These are phyloP conservation scores for Lichtheimia hyalospora DNA, from an alignment of 371 early-diverging fungal genomes.

Conservation along the genomic window DNA sequence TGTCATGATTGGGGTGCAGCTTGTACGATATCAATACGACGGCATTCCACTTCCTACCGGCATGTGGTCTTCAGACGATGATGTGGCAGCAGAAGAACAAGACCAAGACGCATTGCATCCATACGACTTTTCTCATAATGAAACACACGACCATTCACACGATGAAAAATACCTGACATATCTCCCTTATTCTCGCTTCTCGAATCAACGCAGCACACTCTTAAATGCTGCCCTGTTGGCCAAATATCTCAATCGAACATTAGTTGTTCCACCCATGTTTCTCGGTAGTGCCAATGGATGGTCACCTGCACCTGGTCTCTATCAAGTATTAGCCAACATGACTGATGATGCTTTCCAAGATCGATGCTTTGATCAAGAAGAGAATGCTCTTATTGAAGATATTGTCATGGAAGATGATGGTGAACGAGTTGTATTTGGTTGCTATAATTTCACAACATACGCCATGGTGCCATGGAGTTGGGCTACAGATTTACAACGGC, in stretches of 20 bases:
- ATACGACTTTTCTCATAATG: background rate
- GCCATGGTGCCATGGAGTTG: constrained; percentile 27
- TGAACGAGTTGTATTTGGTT: constrained; percentile 20
- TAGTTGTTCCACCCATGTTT: constrained; percentile 37
- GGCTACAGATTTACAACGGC: constrained; percentile 23
- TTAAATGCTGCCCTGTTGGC: constrained; percentile 46
- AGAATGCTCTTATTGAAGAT: constrained; percentile 9
- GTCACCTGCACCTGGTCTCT: constrained; percentile 28
- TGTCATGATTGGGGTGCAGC: constrained; percentile 11
- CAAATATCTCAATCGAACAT: constrained; percentile 29
- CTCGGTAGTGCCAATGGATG: constrained; percentile 48
- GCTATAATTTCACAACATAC: constrained; percentile 26
- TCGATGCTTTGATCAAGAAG: constrained; percentile 16
- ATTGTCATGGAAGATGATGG: constrained; percentile 11
- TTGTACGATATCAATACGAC: constrained; percentile 15
- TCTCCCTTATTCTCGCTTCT: constrained; percentile 50
- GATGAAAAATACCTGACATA: constrained; percentile 42
- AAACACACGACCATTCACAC: background rate
- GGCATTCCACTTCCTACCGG: constrained; percentile 2
- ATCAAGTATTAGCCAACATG: constrained; percentile 22
- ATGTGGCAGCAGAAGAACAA: background rate
- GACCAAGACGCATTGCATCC: background rate
- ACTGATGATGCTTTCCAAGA: constrained; percentile 22
- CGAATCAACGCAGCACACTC: constrained; percentile 51
- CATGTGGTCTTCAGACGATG: constrained; percentile 8